These are phyloP conservation scores for Panicum virgatum DNA, from an alignment of 202 grass and related monocot genomes.

Conservation along the genomic window DNA sequence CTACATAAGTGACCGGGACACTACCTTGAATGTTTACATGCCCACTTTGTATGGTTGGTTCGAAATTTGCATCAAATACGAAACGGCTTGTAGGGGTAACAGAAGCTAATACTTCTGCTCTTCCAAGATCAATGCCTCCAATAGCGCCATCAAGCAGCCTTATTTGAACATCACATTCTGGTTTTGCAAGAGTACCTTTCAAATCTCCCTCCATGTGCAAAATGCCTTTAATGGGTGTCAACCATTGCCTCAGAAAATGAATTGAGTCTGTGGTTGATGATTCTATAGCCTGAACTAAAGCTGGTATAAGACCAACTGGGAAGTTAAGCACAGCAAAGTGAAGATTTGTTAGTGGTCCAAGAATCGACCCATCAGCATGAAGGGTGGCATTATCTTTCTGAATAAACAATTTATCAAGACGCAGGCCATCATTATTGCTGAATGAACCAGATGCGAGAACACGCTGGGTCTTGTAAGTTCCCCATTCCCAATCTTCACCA, in stretches of 20 bases:
- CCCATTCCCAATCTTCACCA: slow-evolving; percentile 99
- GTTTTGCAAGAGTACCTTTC: slow-evolving; percentile 83
- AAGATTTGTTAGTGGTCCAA: slow-evolving; percentile 95
- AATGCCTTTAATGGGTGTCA: slow-evolving; percentile 94
- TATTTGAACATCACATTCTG: slow-evolving; percentile 98
- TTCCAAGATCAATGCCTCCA: slow-evolving; percentile 92
- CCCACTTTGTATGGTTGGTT: slow-evolving; percentile 87
- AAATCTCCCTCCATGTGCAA: slow-evolving; percentile 99
- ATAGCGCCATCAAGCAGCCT: slow-evolving; percentile 91
- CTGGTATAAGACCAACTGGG: slow-evolving; percentile 90
- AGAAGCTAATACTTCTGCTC: slow-evolving; percentile 93
- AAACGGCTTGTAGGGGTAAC: slow-evolving; percentile 86
- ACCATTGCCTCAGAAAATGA: slow-evolving; percentile 93
- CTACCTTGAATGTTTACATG: slow-evolving; percentile 98
- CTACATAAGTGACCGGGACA: slow-evolving; percentile 85
- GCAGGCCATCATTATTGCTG: slow-evolving; percentile 92
- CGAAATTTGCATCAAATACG: slow-evolving; percentile 92
- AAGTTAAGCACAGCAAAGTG: slow-evolving; percentile 99
- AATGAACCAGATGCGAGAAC: slow-evolving; percentile 84
- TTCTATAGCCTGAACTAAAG: slow-evolving; percentile 93
- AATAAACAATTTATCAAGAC: slow-evolving; percentile 95
- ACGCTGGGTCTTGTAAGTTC: slow-evolving; percentile 84
- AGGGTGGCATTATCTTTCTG: slow-evolving; percentile 99
- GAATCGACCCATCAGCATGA: slow-evolving; percentile 93
- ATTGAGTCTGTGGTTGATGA: slow-evolving; percentile 87